Conservation (phyloP, 2,329 filamentous ascomycete genomes). For the Epichloe coenophiala region DNA sequence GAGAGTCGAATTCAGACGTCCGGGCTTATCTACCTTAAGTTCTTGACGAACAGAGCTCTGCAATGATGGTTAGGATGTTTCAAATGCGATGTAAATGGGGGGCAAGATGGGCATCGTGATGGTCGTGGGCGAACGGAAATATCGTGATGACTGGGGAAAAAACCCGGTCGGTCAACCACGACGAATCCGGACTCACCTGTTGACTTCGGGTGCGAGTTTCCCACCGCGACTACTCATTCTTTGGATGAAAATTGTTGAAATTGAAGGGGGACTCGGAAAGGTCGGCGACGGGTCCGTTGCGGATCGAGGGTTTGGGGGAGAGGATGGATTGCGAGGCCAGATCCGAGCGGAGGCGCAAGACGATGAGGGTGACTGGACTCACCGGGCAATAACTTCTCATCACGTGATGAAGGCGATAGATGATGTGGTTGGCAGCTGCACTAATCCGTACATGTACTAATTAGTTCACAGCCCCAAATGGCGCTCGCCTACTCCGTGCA, state of each 20-base stretch:
- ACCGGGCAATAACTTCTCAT: constrained; percentile 8
- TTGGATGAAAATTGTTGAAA: constrained; percentile 33
- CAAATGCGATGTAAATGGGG: neutral
- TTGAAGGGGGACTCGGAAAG: constrained; percentile 18
- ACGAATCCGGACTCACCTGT: constrained; percentile 47
- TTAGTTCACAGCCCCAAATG: no score
- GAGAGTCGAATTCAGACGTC: neutral
- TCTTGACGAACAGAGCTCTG: constrained; percentile 99
- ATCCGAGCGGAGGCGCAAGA: constrained; percentile 16
- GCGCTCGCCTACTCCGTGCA: no score
- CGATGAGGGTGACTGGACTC: constrained; percentile 10
- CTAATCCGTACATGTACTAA: neutral
- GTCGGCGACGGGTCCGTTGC: constrained; percentile 7
- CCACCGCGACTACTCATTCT: constrained; percentile 93
- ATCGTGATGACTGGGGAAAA: neutral
- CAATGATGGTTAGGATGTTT: constrained; percentile 18
- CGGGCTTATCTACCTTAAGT: constrained; percentile 59
- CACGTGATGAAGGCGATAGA: constrained; percentile 14
- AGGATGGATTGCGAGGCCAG: constrained; percentile 17
- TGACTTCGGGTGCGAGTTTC: constrained; percentile 99
- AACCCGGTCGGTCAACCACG: neutral
- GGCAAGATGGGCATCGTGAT: neutral
- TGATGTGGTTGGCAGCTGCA: neutral
- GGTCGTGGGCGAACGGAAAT: neutral
- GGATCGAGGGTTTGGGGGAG: constrained; percentile 13